Base-by-base conservation (phyloP, 306 rosid genomes). In the Nissolia schottii region DNA sequence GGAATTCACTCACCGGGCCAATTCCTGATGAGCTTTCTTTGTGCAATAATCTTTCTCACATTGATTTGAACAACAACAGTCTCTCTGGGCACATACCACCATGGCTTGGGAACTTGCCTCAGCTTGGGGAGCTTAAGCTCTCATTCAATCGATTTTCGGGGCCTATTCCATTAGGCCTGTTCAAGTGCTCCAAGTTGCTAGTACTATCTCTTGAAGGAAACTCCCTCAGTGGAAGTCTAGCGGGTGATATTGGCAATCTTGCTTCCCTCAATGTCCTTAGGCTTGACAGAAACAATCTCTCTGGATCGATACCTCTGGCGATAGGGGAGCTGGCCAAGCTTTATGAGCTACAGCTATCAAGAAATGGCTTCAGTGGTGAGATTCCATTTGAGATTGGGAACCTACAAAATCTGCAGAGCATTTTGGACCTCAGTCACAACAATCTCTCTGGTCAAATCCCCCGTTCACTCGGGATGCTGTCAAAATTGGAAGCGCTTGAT, bases 51-150 rank as follows among this genome's bases (percentile, higher is more conserved):
- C 82, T 94, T 12, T 2, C 89, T 18, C 81, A 68, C 56, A 57
- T 91, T 71, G 91, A 86, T 82, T 51, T 94, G 45, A 87, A 81
- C 67, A 74, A 88, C 27, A 94, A 94, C 48, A 75, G 76, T 73
- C 84, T 91, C 7, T 73, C 92, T 15, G 96, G 96, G 19, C 58
- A 43, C 6, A 37, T 94, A 31, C 97, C 97, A 0, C 2, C 68
- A 60, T 91, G 99, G 99, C 76, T 94, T n/a, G 99, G 93, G 49
- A 79, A 81, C 46, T 85, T 94, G 79, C 81, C 85, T 64, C 71
- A 61, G 56, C 49, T 94, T 58, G 96, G 91, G 58, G 87, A 83
- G 85, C 46, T 94, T 79, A 89, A 79, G 67, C 88, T 94, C 22
- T 90, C 87, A 0, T 84, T 77, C 28, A 94, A 94, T 82, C 80